These are phyloP conservation scores for Fallopia convolvulus DNA, from an alignment of 148 eudicot genomes.

Conservation along the genomic window DNA sequence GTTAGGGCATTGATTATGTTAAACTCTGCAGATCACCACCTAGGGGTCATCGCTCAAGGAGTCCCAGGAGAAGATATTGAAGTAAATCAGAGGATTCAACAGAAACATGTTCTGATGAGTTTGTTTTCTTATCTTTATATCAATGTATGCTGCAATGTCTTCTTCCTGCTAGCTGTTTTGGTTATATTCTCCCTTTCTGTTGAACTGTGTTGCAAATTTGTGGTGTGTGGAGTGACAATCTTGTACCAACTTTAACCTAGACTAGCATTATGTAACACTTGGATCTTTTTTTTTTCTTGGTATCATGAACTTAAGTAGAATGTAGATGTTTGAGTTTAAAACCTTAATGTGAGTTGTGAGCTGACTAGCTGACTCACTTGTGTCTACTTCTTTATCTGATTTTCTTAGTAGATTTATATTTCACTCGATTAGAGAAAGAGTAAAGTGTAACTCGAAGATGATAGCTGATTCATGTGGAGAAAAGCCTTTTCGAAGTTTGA, in stretches of 20 bases:
- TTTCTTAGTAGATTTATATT: background rate
- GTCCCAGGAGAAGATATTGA: constrained; percentile 66
- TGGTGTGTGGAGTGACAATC: background rate
- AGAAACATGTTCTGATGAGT: background rate
- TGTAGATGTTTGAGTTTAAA: constrained; percentile 2
- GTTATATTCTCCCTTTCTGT: background rate
- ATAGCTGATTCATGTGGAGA: background rate
- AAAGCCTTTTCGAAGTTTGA: background rate
- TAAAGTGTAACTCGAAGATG: background rate
- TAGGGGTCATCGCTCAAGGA: constrained; percentile 57
- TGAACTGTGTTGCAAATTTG: background rate
- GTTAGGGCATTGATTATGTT: background rate
- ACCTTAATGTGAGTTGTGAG: background rate
- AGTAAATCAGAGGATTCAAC: background rate
- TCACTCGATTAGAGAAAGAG: background rate
- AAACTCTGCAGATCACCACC: constrained; percentile 43
- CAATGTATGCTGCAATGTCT: background rate
- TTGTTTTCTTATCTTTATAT: background rate
- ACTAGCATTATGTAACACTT: background rate
- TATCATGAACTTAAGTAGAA: background rate
- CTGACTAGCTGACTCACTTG: background rate
- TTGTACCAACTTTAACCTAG: background rate
- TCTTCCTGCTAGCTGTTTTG: background rate
- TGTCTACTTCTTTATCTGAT: background rate
- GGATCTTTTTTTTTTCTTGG: background rate